Conservation (phyloP, 306 rosid species). For the Malus orientalis region DNA sequence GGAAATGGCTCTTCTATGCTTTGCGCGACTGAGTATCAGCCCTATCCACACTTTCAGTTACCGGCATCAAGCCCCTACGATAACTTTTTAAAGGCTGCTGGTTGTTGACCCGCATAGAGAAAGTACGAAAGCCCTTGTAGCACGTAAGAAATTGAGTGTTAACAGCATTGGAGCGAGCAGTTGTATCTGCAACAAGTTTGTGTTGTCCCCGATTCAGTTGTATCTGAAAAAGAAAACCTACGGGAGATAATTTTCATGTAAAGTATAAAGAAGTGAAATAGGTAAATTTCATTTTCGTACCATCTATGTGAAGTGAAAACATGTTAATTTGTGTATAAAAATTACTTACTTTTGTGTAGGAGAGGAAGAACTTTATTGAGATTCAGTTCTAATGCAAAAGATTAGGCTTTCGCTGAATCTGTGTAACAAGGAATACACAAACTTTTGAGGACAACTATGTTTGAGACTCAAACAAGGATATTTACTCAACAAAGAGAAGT, state of each 20-base stretch:
- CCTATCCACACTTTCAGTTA: slow-evolving; percentile 49
- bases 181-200: slow-evolving; percentile 4
- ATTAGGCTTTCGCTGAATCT: too few relatives aligned
- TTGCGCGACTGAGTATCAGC: slow-evolving; percentile 58
- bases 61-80: slow-evolving; percentile 74
- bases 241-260: too few relatives aligned
- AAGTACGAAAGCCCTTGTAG: slow-evolving; percentile 1
- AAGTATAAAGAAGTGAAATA: background rate
- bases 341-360: background rate
- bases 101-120: slow-evolving; percentile 39
- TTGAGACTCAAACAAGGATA: too few relatives aligned
- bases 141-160: background rate
- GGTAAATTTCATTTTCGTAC: background rate
- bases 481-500: too few relatives aligned
- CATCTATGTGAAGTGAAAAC: background rate
- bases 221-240: too few relatives aligned
- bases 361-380: background rate
- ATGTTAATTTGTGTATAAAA: background rate
- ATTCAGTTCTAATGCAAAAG: too few relatives aligned
- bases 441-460: too few relatives aligned
- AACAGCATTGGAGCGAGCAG: background rate
- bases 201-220: slow-evolving; percentile 1
- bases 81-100: slow-evolving; percentile 73
- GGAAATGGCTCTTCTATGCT: slow-evolving; percentile 28
- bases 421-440: too few relatives aligned